Conservation (phyloP, 1,284 basidiomycete species). For the Sanghuangporus sanghuang region DNA sequence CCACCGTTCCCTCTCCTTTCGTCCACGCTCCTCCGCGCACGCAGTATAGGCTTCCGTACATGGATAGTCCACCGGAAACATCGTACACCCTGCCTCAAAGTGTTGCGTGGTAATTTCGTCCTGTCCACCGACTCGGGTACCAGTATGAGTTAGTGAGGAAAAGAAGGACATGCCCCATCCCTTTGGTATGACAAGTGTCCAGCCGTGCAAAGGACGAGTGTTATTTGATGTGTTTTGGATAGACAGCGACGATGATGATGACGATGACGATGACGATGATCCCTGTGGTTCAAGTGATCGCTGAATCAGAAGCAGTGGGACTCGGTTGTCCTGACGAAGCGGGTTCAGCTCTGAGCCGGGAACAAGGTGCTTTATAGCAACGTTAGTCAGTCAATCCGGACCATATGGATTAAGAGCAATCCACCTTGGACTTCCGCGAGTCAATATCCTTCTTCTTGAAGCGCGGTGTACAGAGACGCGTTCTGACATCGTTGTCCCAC, state of each 20-base stretch:
- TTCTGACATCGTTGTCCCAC: conserved; percentile 62
- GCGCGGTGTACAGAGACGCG: conserved; percentile 50
- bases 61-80: conserved; percentile 83
- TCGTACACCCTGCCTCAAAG: conserved; percentile 69
- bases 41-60: conserved; percentile 45
- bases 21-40: conserved; percentile 43
- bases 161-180: conserved; percentile 90
- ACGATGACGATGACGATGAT: conserved; percentile 20
- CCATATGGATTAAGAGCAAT: background rate
- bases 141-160: conserved; percentile 73
- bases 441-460: conserved; percentile 85
- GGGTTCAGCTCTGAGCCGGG: conserved; percentile 72
- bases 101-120: conserved; percentile 70
- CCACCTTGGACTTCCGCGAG: conserved; percentile 65
- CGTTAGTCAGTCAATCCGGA: background rate
- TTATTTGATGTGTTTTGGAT: conserved; percentile 18
- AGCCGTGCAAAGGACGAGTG: conserved; percentile 61
- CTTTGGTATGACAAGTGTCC: conserved; percentile 77
- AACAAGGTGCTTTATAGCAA: conserved; percentile 49
- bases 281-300: conserved; percentile 51
- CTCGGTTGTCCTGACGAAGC: conserved; percentile 67
- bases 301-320: conserved; percentile 81
- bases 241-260: background rate
- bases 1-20: conserved; percentile 61
- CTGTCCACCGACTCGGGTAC: conserved; percentile 77